Conservation (phyloP, 2,329 filamentous ascomycete genomes). For the Colletotrichum paranaense region DNA sequence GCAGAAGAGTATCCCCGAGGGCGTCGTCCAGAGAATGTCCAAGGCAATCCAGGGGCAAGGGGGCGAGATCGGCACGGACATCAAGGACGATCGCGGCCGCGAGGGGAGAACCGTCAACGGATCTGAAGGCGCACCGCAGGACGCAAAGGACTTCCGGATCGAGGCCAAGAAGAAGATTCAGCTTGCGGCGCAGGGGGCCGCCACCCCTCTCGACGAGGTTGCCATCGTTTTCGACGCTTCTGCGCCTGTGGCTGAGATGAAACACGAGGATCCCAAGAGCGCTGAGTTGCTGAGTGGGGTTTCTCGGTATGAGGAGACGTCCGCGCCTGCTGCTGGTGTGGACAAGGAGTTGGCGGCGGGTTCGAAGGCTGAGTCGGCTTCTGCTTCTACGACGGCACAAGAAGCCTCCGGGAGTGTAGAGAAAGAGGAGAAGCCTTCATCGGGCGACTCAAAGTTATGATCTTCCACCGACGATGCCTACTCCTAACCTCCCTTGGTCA, state of each 20-base stretch:
- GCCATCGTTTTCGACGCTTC: slow-evolving; percentile 21
- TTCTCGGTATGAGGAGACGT: slow-evolving; percentile 7
- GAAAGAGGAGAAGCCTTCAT: background rate
- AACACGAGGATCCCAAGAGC: background rate
- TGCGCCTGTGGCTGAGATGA: slow-evolving; percentile 20
- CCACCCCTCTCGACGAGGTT: slow-evolving; percentile 32
- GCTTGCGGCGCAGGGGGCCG: slow-evolving; percentile 17
- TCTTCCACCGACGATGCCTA: background rate
- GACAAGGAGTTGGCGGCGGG: background rate
- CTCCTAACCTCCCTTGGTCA: background rate
- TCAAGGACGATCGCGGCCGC: slow-evolving; percentile 31
- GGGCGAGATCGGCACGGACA: slow-evolving; percentile 23
- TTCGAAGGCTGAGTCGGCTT: background rate
- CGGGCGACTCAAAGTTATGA: slow-evolving; percentile 19
- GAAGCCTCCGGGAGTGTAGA: background rate
- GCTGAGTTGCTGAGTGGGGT: background rate
- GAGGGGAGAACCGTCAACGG: slow-evolving; percentile 16
- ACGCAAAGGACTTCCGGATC: slow-evolving; percentile 24
- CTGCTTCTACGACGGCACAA: background rate
- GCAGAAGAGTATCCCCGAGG: background rate
- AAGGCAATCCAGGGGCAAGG: background rate
- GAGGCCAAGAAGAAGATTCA: slow-evolving; percentile 33
- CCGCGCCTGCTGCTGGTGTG: background rate
- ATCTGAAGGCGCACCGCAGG: slow-evolving; percentile 22
- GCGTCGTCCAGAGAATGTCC: background rate